phyloP scores from a whole-genome alignment of 331 rosid genomes.

The Prunus yedoensis region DNA sequence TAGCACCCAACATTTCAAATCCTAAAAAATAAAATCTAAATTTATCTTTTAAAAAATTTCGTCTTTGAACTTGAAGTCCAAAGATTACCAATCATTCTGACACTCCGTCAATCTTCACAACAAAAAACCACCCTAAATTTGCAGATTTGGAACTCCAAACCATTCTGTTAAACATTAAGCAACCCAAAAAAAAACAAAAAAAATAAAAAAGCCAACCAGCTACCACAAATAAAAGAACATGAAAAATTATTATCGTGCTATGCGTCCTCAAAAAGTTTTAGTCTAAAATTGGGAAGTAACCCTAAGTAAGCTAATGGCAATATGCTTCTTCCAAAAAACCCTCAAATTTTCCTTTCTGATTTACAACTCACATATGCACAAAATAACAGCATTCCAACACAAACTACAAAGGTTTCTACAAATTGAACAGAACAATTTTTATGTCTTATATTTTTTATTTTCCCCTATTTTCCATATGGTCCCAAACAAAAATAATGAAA shows the following conservation, averaged over 20 bases:
- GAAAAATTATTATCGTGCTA: not conserved
- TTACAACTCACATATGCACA: not conserved
- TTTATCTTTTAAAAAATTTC: too few relatives aligned
- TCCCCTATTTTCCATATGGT: not conserved
- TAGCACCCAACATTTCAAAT: not conserved
- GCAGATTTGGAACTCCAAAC: not conserved
- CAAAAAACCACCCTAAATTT: not conserved
- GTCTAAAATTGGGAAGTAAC: not conserved
- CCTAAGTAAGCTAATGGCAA: not conserved
- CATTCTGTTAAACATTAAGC: not conserved
- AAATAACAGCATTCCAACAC: not conserved
- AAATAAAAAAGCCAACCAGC: not conserved
- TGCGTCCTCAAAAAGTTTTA: not conserved
- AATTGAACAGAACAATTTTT: not conserved
- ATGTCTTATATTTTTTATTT: not conserved
- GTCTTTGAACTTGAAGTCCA: not conserved
- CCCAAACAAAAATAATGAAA: not conserved
- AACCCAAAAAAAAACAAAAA: not conserved
- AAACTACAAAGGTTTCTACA: not conserved
- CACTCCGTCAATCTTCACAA: not conserved
- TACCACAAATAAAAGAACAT: not conserved
- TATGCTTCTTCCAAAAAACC: not conserved
- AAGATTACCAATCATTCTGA: not conserved
- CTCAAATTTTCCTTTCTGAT: not conserved
- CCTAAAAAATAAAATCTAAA: not conserved